Evolutionary conservation across 306 rosid genomes (phyloP).

Genomic region (Pyrus bretschneideri): DNA sequence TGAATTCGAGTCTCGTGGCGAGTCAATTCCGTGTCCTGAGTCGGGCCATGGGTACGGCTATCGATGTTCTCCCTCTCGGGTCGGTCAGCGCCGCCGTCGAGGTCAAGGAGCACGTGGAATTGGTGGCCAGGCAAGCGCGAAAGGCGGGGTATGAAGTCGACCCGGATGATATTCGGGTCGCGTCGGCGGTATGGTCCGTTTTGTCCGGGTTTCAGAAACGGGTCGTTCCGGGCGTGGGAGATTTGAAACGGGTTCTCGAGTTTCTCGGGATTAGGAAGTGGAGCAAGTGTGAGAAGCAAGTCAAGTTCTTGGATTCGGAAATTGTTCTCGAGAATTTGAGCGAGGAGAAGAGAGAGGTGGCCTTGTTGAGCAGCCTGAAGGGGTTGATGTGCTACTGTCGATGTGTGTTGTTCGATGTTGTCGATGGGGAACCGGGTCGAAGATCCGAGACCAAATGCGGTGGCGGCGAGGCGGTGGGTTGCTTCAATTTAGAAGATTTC

Average conservation of each 20-base stretch:
- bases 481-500: slow-evolving; percentile 59
- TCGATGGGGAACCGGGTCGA: slow-evolving; percentile 32
- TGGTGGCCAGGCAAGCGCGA: slow-evolving; percentile 47
- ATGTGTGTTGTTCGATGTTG: slow-evolving; percentile 37
- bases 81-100: slow-evolving; percentile 30
- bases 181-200: slow-evolving; percentile 23
- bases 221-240: slow-evolving; percentile 32
- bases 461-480: slow-evolving; percentile 3
- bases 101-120: slow-evolving; percentile 40
- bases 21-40: slow-evolving; percentile 35
- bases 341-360: slow-evolving; percentile 29
- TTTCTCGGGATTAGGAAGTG: slow-evolving; percentile 47
- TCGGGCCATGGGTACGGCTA: slow-evolving; percentile 45
- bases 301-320: slow-evolving; percentile 65
- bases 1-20: slow-evolving; percentile 54
- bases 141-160: slow-evolving; percentile 40
- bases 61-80: slow-evolving; percentile 48
- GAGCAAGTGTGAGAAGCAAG: slow-evolving; percentile 59
- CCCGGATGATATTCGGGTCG: slow-evolving; percentile 33
- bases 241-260: slow-evolving; percentile 45
- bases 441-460: slow-evolving; percentile 15
- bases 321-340: slow-evolving; percentile 39
- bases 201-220: slow-evolving; percentile 38
- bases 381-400: slow-evolving; percentile 56
- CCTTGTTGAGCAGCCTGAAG: slow-evolving; percentile 36